Conservation (phyloP, 768 basidiomycete species). For the Leccinum variicolor region DNA sequence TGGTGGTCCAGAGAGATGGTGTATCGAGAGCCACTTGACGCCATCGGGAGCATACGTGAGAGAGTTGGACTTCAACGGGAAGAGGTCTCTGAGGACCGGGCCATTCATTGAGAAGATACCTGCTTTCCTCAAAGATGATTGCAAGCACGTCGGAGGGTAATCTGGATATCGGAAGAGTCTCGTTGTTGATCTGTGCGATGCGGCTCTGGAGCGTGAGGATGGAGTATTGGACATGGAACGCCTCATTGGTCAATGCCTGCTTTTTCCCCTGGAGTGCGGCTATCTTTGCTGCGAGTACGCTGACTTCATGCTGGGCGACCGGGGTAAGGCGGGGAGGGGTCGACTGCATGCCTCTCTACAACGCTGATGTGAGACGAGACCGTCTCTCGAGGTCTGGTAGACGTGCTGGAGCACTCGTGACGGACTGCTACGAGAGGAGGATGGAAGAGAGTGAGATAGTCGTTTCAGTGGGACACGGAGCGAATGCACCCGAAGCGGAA, state of each 20-base stretch:
- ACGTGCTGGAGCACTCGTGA: background rate
- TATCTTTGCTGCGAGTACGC: conserved; percentile 21
- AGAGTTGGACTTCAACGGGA: conserved; percentile 33
- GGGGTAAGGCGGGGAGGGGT: conserved; percentile 13
- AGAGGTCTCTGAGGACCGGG: conserved; percentile 27
- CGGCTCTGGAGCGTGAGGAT: conserved; percentile 31
- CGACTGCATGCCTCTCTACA: conserved; percentile 21
- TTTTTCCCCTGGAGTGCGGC: conserved; percentile 20
- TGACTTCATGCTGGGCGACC: conserved; percentile 25
- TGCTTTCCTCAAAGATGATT: conserved; percentile 33
- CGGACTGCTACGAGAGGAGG: background rate
- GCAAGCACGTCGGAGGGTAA: conserved; percentile 33
- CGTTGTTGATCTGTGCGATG: conserved; percentile 31
- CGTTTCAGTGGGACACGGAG: background rate
- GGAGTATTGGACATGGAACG: conserved; percentile 25
- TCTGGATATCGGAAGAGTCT: conserved; percentile 27
- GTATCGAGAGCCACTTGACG: conserved; percentile 32
- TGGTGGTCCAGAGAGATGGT: conserved; percentile 36
- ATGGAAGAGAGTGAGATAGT: background rate
- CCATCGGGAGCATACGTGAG: conserved; percentile 35
- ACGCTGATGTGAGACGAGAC: conserved; percentile 22
- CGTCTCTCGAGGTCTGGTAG: conserved; percentile 17
- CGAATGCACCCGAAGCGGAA: conserved; percentile 11
- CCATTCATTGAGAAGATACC: conserved; percentile 27
- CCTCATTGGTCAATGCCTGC: conserved; percentile 20